Conservation (phyloP, 495 filamentous ascomycete genomes). For the Tuber melanosporum region DNA sequence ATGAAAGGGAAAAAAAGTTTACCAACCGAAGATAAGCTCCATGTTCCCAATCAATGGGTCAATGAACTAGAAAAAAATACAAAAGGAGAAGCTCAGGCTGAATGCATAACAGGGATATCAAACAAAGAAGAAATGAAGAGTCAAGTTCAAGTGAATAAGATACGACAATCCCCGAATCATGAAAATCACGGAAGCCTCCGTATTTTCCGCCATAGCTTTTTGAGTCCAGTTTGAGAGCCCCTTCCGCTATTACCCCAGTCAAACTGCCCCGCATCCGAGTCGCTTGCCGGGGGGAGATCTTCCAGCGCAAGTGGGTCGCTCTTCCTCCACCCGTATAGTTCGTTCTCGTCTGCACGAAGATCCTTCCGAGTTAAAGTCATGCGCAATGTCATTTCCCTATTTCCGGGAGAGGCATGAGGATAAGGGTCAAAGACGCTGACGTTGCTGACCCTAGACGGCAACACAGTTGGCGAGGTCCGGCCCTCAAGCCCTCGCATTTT, state of each 20-base stretch:
- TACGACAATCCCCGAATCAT: neutral
- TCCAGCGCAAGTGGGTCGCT: slow-evolving; percentile 53
- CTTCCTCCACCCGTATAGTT: slow-evolving; percentile 55
- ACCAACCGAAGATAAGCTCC: slow-evolving; percentile 9
- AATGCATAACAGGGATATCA: slow-evolving; percentile 7
- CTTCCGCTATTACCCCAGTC: slow-evolving; percentile 32
- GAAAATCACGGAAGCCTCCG: slow-evolving; percentile 26
- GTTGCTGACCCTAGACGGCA: slow-evolving; percentile 38
- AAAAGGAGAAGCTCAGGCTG: slow-evolving; percentile 13
- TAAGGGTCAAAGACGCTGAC: slow-evolving; percentile 43
- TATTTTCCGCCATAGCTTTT: slow-evolving; percentile 35
- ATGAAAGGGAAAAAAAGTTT: slow-evolving; percentile 1
- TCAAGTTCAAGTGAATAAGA: neutral
- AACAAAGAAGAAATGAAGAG: slow-evolving; percentile 14
- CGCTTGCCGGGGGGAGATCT: slow-evolving; percentile 48
- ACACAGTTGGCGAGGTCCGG: slow-evolving; percentile 14
- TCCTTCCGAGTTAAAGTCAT: slow-evolving; percentile 92
- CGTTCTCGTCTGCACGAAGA: slow-evolving; percentile 61
- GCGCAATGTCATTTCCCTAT: slow-evolving; percentile 85
- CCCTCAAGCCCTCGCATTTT: slow-evolving; percentile 19
- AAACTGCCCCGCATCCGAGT: slow-evolving; percentile 43
- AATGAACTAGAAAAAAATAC: slow-evolving; percentile 1
- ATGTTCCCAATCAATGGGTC: neutral
- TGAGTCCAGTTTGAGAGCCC: slow-evolving; percentile 32
- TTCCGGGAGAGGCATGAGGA: slow-evolving; percentile 53